Base-by-base conservation (phyloP, 441 rosid genomes). In the Corymbia citriodora region DNA sequence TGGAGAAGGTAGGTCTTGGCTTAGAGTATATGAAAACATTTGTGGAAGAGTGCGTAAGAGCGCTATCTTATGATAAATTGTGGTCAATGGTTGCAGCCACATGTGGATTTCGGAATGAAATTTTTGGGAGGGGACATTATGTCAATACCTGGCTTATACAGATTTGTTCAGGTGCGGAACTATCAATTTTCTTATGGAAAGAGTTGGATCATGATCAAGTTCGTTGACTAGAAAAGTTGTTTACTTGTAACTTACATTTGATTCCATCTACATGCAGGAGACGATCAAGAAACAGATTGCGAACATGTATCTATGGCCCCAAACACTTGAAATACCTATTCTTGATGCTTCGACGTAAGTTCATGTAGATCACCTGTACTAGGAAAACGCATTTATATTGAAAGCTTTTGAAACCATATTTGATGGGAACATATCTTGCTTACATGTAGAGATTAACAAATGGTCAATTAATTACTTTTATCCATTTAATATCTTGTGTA, bases 141-240 rank as follows among this genome's bases (percentile, higher is more conserved):
- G 99, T 96, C 99, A 61, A 96, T 98, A 90, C 99, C 99, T 4
- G 99, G 98, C 89, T 95, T 97, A 89, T 96, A 97, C 94, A 95
- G 93, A 90, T 95, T 93, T 91, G 94, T 97, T 95, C 99, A 98
- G 99, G 99, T 96, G 95, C 94, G 94, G 55, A 90, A 91, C 94
- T 92, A 94, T 92, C 93, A 90, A 93, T 91, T 93, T 91, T 94
- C 91, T 68, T 87, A 70, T 93, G 83, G 68, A 86, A 36, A 79
- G 85, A 13, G 15, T 72, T 79, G 85, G 85, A 74, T 74, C 29
- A 40, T 23, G 85, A 79, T 79, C 85, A 79, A 45, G 52, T 45
- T 45, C 17, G 17, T 40, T 12, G 85, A 79, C 85, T 21, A 40
- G 17, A 79, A 23, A 55, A 29, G 31, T 49, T 50, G 82, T 83